phyloP scores from a whole-genome alignment of 2,329 filamentous ascomycete genomes.

The Dryadomyces quercus-mongolicae region DNA sequence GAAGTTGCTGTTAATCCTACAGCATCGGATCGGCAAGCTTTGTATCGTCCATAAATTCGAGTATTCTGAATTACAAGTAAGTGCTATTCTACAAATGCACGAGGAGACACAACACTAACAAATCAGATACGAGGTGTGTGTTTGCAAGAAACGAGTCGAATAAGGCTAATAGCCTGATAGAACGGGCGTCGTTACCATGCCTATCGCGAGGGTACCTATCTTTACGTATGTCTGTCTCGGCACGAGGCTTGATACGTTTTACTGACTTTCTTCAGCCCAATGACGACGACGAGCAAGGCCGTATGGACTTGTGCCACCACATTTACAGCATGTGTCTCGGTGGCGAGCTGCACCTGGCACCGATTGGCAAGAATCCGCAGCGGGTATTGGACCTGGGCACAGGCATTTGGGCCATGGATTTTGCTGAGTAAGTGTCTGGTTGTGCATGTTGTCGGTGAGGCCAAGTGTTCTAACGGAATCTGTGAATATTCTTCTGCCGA shows the following conservation, averaged over 20 bases:
- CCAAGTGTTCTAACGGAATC: background rate
- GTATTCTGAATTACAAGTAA: slow-evolving; percentile 1
- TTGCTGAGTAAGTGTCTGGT: slow-evolving; percentile 27
- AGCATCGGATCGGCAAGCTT: background rate
- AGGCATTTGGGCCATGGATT: slow-evolving; percentile 54
- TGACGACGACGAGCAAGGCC: slow-evolving; percentile 3
- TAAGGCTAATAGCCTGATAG: background rate
- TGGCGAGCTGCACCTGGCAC: slow-evolving; percentile 28
- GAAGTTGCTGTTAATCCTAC: background rate
- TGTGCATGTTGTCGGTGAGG: background rate
- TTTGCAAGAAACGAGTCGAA: background rate
- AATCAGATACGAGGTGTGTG: background rate
- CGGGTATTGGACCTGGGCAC: slow-evolving; percentile 31
- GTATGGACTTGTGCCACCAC: slow-evolving; percentile 27
- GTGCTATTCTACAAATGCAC: background rate
- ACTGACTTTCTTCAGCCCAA: background rate
- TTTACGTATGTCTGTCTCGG: background rate
- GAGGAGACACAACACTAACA: background rate
- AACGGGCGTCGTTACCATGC: slow-evolving; percentile 4
- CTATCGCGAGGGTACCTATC: slow-evolving; percentile 1
- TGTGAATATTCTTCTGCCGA: slow-evolving; percentile 21
- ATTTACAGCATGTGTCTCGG: slow-evolving; percentile 33
- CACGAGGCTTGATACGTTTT: too few species aligned
- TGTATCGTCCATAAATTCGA: background rate
- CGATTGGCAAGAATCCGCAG: slow-evolving; percentile 30